Conservation (phyloP, 148 eudicot genomes). For the Persicaria tinctoria region DNA sequence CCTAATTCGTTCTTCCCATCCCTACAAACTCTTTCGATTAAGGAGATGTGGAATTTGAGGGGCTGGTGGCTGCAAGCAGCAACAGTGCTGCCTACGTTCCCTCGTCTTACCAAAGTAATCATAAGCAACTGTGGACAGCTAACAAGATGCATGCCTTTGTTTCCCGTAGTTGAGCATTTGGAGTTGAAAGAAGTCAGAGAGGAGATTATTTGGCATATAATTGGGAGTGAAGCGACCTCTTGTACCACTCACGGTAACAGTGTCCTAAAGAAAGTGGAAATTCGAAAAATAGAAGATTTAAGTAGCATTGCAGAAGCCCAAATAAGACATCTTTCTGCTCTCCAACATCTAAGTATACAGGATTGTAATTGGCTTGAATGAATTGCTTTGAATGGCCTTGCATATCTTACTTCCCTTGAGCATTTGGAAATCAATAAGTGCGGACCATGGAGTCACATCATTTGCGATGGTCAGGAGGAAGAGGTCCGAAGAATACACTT, state of each 20-base stretch:
- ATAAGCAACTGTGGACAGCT: not conserved
- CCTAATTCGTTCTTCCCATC: not conserved
- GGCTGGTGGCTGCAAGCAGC: slow-evolving; percentile 26
- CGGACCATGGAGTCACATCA: no score
- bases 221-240: not conserved
- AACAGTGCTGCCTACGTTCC: not conserved
- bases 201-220: not conserved
- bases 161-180: no score
- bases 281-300: not conserved
- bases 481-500: no score
- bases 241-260: not conserved
- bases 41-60: not conserved
- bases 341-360: not conserved
- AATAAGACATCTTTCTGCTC: not conserved
- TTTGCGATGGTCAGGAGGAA: no score
- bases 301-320: not conserved
- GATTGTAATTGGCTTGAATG: not conserved
- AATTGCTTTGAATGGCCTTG: not conserved
- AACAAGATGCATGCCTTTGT: no score
- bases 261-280: not conserved
- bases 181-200: not conserved
- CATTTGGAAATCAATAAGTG: no score
- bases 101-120: not conserved
- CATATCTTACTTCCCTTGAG: not conserved
- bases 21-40: no score